phyloP scores from a whole-genome alignment of 2,329 filamentous ascomycete species.

The Sporothrix sp. region DNA sequence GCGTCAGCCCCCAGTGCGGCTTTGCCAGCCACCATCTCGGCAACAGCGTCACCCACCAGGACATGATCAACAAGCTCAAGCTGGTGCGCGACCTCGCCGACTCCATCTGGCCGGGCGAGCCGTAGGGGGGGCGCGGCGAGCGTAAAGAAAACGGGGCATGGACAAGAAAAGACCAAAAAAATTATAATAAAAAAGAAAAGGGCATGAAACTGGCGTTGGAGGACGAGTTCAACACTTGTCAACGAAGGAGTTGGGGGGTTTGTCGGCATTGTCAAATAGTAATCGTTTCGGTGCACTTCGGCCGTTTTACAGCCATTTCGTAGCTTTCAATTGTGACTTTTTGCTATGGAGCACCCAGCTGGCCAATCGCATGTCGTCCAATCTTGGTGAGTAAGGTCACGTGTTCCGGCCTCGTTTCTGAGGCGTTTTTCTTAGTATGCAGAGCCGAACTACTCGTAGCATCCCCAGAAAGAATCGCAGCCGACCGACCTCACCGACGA shows the following conservation, averaged over 20 bases:
- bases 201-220: not conserved
- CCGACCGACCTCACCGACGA: too few relatives aligned
- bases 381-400: not conserved
- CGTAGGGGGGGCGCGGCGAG: constrained; percentile 7
- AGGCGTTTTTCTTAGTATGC: not conserved
- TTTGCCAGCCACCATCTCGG: constrained; percentile 62
- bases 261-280: not conserved
- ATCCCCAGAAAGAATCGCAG: not conserved
- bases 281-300: too few relatives aligned
- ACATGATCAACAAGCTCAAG: constrained; percentile 62
- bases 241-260: not conserved
- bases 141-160: not conserved
- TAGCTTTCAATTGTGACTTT: too few relatives aligned
- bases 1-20: constrained; percentile 60
- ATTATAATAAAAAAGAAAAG: not conserved
- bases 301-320: too few relatives aligned
- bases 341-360: not conserved
- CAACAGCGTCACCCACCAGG: constrained; percentile 55
- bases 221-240: constrained; percentile 2
- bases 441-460: not conserved
- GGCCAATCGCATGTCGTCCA: not conserved
- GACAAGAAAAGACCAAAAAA: not conserved
- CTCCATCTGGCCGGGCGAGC: constrained; percentile 46
- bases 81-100: constrained; percentile 57
- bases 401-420: constrained; percentile 1